These are phyloP conservation scores for Diaporthe sp. DNA, from an alignment of 2,329 filamentous ascomycete species.

Conservation along the genomic window DNA sequence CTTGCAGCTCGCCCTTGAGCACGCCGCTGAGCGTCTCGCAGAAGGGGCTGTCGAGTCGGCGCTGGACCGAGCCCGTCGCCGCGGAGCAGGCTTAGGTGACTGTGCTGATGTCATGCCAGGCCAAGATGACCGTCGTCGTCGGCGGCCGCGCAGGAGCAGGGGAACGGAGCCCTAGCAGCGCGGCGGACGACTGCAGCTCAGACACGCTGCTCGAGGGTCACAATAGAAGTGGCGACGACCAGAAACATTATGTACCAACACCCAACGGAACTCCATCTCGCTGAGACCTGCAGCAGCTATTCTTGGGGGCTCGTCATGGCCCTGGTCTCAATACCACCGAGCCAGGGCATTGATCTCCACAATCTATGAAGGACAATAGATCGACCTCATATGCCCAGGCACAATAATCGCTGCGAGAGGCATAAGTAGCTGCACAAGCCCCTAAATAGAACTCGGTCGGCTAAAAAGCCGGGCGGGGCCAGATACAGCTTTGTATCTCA, in stretches of 20 bases:
- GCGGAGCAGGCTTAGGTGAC: background rate
- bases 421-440: background rate
- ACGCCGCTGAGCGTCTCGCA: conserved; percentile 24
- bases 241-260: background rate
- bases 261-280: background rate
- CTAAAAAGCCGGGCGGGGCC: conserved; percentile 12
- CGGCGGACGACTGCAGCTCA: background rate
- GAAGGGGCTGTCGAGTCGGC: conserved; percentile 17
- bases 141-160: conserved; percentile 19
- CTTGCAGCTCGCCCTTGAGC: conserved; percentile 31
- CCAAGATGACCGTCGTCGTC: background rate
- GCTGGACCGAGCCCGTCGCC: background rate
- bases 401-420: conserved; percentile 1
- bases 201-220: background rate
- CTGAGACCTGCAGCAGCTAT: background rate
- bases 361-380: background rate
- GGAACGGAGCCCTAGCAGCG: background rate
- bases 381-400: background rate
- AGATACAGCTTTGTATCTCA: conserved; percentile 28
- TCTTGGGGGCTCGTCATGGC: background rate
- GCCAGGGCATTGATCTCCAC: background rate
- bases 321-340: background rate
- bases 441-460: conserved; percentile 17
- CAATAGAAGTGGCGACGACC: conserved; percentile 3
- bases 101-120: background rate